Conservation (phyloP, 2,329 filamentous ascomycete species). For the Lasiodiplodia hormozganensis region DNA sequence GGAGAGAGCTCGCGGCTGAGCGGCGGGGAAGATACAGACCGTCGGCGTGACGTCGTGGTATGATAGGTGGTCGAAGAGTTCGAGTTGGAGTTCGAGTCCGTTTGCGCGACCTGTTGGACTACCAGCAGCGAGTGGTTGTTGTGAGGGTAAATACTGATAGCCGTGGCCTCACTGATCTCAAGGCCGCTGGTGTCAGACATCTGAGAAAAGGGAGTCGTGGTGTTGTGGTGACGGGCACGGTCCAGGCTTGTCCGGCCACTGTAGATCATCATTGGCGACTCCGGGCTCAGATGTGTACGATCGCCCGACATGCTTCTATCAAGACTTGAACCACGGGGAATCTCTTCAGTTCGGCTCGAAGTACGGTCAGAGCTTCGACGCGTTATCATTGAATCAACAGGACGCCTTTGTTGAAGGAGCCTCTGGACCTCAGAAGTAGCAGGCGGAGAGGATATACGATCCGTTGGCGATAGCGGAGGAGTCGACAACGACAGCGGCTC, state of each 20-base stretch:
- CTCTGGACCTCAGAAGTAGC: constrained; percentile 6
- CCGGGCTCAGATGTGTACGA: constrained; percentile 33
- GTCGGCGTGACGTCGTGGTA: neutral
- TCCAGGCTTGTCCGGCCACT: constrained; percentile 47
- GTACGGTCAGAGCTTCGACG: constrained; percentile 14
- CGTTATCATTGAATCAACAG: neutral
- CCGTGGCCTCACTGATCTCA: constrained; percentile 68
- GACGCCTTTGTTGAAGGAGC: neutral
- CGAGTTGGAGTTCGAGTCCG: constrained; percentile 35
- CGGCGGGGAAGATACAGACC: constrained; percentile 13
- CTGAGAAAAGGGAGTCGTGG: constrained; percentile 58
- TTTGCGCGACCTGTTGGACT: constrained; percentile 60
- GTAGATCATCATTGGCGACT: constrained; percentile 38
- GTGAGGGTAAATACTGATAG: constrained; percentile 67
- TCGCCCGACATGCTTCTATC: constrained; percentile 38
- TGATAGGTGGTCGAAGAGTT: constrained; percentile 8
- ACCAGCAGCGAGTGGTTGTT: constrained; percentile 69
- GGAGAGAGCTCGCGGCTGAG: constrained; percentile 13
- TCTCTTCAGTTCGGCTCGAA: constrained; percentile 22
- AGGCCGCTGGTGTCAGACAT: constrained; percentile 57
- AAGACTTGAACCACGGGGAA: constrained; percentile 23
- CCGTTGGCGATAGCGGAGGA: neutral
- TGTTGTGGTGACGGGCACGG: constrained; percentile 54
- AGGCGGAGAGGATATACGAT: constrained; percentile 10
- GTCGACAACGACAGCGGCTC: constrained; percentile 3